Evolutionary conservation across 2,329 filamentous ascomycete species (phyloP).

Genomic region (Bipolaris cookei): DNA sequence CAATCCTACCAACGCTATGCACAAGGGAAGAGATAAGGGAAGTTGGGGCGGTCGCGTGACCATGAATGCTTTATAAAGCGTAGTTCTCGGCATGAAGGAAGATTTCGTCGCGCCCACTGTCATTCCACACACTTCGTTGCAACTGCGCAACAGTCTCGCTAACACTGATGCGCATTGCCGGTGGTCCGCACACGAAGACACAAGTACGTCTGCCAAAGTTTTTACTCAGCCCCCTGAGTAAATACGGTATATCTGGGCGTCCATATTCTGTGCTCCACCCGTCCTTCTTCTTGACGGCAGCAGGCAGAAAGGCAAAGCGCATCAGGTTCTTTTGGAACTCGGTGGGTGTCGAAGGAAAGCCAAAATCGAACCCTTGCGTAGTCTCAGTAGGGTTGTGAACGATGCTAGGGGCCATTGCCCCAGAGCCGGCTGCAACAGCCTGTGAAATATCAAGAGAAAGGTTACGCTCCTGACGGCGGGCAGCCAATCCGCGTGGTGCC

Average conservation of each 20-base stretch:
- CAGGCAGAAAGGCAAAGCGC: constrained; percentile 81
- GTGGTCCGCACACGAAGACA: constrained; percentile 91
- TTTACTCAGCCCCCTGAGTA: constrained; percentile 83
- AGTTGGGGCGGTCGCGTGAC: neutral
- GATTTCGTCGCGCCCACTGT: constrained; percentile 82
- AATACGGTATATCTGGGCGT: constrained; percentile 83
- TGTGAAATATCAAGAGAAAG: constrained; percentile 53
- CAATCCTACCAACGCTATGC: constrained; percentile 36
- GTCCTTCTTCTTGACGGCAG: constrained; percentile 61
- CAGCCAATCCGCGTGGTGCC: constrained; percentile 39
- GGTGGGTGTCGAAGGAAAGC: constrained; percentile 82
- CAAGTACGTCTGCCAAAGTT: constrained; percentile 81
- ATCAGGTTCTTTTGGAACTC: constrained; percentile 89
- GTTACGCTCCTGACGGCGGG: constrained; percentile 52
- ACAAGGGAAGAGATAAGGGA: constrained; percentile 23
- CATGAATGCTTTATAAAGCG: constrained; percentile 65
- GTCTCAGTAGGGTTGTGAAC: constrained; percentile 27
- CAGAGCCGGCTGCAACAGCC: constrained; percentile 41
- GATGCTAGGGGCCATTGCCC: constrained; percentile 55
- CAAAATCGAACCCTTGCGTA: constrained; percentile 57
- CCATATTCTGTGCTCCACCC: constrained; percentile 95
- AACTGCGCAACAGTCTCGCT: constrained; percentile 82
- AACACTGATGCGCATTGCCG: constrained; percentile 85
- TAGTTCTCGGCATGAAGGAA: constrained; percentile 97
- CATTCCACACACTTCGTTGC: constrained; percentile 82